Conservation (phyloP, 164 flowering plant genomes). For the Vitis rotundifolia region DNA sequence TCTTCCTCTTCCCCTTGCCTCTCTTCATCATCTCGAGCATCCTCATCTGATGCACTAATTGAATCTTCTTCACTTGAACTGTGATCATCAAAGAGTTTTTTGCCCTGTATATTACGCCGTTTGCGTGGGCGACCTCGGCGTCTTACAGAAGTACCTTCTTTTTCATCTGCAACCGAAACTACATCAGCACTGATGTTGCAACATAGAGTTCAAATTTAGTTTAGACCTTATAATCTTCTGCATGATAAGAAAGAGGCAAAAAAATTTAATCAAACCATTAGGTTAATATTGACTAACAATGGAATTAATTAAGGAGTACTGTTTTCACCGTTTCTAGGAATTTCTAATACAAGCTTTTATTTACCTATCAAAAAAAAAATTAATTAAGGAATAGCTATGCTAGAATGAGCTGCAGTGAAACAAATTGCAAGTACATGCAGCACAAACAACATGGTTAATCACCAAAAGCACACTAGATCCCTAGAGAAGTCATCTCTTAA, state of each 20-base stretch:
- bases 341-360: too few species aligned
- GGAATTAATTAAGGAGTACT: too few species aligned
- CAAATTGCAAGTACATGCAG: too few species aligned
- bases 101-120: constrained; percentile 62
- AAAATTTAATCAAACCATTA: neutral
- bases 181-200: constrained; percentile 2
- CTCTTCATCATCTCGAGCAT: constrained; percentile 55
- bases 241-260: neutral
- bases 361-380: too few species aligned
- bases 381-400: too few species aligned
- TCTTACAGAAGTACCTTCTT: constrained; percentile 55
- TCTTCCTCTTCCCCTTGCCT: constrained; percentile 59
- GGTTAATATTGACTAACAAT: too few species aligned
- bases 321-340: too few species aligned
- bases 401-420: too few species aligned
- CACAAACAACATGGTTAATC: too few species aligned
- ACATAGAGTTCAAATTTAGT: neutral
- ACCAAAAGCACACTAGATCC: too few species aligned
- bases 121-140: constrained; percentile 84
- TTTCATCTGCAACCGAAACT: constrained; percentile 56
- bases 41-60: constrained; percentile 80
- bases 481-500: too few species aligned
- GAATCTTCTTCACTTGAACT: constrained; percentile 82
- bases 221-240: neutral
- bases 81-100: constrained; percentile 84